phyloP scores from a whole-genome alignment of 495 filamentous ascomycete genomes.

The Mytilinidion resinicola region DNA sequence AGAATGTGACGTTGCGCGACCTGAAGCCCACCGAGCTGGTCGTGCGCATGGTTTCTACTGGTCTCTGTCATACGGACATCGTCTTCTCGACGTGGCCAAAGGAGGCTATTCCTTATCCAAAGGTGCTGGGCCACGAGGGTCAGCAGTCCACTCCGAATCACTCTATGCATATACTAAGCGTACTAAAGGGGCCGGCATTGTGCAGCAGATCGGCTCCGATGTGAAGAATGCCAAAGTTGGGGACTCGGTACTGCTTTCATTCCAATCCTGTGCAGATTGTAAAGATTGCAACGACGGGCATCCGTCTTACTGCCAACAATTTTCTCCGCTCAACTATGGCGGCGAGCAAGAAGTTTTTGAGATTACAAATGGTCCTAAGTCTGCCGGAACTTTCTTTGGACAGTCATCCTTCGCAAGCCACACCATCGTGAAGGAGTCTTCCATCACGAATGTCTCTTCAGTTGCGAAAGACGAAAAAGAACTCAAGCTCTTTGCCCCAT shows the following conservation, averaged over 20 bases:
- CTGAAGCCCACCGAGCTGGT: slow-evolving; percentile 2
- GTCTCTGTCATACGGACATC: slow-evolving; percentile 13
- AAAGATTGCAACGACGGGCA: neutral
- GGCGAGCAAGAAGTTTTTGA: neutral
- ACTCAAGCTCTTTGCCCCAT: slow-evolving; percentile 15
- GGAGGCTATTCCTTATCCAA: slow-evolving; percentile 5
- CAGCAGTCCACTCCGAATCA: neutral
- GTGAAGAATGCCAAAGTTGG: slow-evolving; percentile 6
- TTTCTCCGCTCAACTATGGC: neutral
- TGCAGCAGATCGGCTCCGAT: slow-evolving; percentile 6
- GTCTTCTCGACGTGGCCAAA: slow-evolving; percentile 2
- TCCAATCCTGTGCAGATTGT: slow-evolving; percentile 8
- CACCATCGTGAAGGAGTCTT: slow-evolving; percentile 5
- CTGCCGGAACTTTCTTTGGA: slow-evolving; percentile 5
- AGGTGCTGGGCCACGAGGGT: slow-evolving; percentile 18
- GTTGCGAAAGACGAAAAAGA: slow-evolving; percentile 8
- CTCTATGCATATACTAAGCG: neutral
- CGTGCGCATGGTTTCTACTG: slow-evolving; percentile 8
- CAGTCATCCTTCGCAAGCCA: slow-evolving; percentile 7
- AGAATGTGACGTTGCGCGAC: slow-evolving; percentile 1
- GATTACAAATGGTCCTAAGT: neutral
- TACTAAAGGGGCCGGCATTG: neutral
- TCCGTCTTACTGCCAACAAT: slow-evolving; percentile 1
- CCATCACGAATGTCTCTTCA: neutral
- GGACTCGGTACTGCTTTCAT: slow-evolving; percentile 11